Base-by-base conservation (phyloP, 805 yeast genomes). In the Spathaspora girioi region DNA sequence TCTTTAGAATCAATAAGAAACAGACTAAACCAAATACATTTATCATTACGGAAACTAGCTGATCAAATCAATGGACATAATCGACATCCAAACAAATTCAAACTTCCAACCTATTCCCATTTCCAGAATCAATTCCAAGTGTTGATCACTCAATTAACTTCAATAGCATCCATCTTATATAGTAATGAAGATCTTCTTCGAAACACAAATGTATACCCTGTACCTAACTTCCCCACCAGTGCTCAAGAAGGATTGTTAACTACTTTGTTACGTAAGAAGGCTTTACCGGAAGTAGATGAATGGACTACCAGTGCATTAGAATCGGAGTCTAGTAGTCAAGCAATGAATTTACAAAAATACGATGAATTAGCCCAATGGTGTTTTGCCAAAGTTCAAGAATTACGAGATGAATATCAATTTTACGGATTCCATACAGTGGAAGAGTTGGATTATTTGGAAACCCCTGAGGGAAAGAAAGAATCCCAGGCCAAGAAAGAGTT, bases 61-160 rank as follows among this genome's bases (percentile, higher is more conserved):
- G 79, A 67, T 50, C 76, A 70, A 55, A 65, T 66, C 20, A 68
- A 65, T 53, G 64, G 66, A 52, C 69, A 70, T 47, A 67, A 57
- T 53, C 56, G 77, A 47, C 64, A 70, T 50, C 75, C 70, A 10
- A 66, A 66, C 41, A 67, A 60, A 55, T 73, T 60, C 61, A 69
- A 64, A 49, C 58, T 72, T 12, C 83, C 67, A 15, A 68, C 68
- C 43, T 81, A 78, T 81, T 83, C 84, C 15, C 83, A 87, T 2
- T 70, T 93, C 18, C 97, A 89, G 61, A 84, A 86, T 54, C 98
- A 93, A 66, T 82, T 90, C 59, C 89, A 84, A 58, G 89, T 92
- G 26, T 79, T 90, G 8, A 66, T 92, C 31, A 87, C 96, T 14
- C 98, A 94, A 64, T 71, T 93, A 44, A 80, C 81, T 43, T 84